These are phyloP conservation scores for Hondaea fermentalgiana DNA, from an alignment of 108 stramenopile species.

Conservation along the genomic window DNA sequence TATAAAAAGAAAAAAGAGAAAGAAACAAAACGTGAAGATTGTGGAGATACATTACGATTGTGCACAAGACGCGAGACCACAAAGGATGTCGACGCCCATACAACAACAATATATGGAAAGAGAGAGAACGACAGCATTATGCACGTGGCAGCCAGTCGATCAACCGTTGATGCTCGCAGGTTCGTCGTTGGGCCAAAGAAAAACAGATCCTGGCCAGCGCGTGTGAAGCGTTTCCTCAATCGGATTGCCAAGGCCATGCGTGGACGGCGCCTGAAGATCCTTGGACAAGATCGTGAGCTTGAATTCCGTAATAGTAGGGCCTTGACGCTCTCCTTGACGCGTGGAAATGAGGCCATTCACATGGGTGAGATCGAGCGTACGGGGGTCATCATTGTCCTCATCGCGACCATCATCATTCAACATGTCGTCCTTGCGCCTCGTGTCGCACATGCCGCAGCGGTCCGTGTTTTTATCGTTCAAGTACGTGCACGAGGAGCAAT, in stretches of 20 bases:
- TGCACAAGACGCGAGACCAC: not conserved
- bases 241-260: not conserved
- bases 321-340: not conserved
- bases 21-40: no score
- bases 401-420: not conserved
- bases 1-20: not conserved
- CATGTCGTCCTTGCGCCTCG: not conserved
- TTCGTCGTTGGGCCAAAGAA: conserved; percentile 4
- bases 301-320: not conserved
- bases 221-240: conserved; percentile 1
- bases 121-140: not conserved
- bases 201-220: conserved; percentile 7
- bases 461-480: not conserved
- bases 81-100: not conserved
- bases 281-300: not conserved
- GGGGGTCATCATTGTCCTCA: not conserved
- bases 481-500: conserved; percentile 2
- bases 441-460: not conserved
- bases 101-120: not conserved
- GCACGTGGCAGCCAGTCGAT: not conserved
- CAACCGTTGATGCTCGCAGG: not conserved
- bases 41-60: not conserved
- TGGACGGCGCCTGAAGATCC: conserved; percentile 10
- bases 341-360: not conserved
- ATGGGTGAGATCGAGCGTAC: not conserved